These are phyloP conservation scores for Globisporangium paroecandrum DNA, from an alignment of 352 stramenopile species.

Conservation along the genomic window DNA sequence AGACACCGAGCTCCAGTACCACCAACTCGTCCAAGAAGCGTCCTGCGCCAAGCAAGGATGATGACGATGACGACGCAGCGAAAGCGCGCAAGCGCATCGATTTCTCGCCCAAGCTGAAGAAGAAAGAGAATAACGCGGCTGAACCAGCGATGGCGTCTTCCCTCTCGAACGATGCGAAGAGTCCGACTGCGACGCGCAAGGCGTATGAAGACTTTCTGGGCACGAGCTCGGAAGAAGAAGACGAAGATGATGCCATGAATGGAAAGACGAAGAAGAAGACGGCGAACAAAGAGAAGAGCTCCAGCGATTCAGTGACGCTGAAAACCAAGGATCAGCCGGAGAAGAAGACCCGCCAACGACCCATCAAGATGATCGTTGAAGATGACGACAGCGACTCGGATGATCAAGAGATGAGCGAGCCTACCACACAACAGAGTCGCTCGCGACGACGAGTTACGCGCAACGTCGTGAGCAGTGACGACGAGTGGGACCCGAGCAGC, in stretches of 20 bases:
- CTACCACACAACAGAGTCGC: constrained; percentile 16
- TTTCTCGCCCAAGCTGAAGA: constrained; percentile 54
- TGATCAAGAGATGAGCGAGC: constrained; percentile 9
- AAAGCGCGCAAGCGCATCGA: constrained; percentile 60
- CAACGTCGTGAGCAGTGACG: constrained; percentile 43
- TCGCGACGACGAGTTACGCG: constrained; percentile 24
- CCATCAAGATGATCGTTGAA: constrained; percentile 56
- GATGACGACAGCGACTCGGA: constrained; percentile 82
- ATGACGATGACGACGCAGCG: constrained; percentile 17
- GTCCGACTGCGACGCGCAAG: constrained; percentile 38
- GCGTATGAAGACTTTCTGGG: constrained; percentile 69
- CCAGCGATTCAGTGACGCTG: constrained; percentile 29
- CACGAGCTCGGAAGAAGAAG: constrained; percentile 68
- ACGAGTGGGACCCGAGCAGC: constrained; percentile 39
- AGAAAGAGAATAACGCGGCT: constrained; percentile 13
- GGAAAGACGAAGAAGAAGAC: constrained; percentile 20
- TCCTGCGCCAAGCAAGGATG: background rate
- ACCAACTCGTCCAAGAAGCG: constrained; percentile 8
- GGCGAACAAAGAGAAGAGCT: background rate
- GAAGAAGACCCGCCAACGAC: constrained; percentile 13
- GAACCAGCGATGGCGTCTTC: background rate
- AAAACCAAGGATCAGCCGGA: constrained; percentile 19
- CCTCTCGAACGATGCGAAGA: background rate
- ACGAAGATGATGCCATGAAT: constrained; percentile 19
- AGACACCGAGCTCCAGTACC: background rate